phyloP scores from a whole-genome alignment of 2,329 filamentous ascomycete species.

The Pseudogymnoascus sp. region DNA sequence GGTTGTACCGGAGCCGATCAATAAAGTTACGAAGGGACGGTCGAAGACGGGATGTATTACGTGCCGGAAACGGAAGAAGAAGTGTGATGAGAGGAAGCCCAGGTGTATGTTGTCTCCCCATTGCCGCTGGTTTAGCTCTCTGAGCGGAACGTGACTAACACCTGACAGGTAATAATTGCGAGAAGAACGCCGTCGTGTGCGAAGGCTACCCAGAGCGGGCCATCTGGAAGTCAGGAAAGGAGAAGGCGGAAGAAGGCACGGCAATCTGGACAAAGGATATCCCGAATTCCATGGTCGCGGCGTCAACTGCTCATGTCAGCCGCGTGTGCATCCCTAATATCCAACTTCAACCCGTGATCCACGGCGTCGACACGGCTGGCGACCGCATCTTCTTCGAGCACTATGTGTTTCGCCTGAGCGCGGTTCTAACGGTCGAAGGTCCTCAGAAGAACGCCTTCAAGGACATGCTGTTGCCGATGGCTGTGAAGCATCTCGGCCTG shows the following conservation, averaged over 20 bases:
- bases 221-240: conserved; percentile 78
- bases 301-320: conserved; percentile 39
- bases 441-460: conserved; percentile 75
- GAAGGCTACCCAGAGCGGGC: conserved; percentile 84
- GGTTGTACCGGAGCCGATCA: conserved; percentile 44
- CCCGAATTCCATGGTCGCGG: conserved; percentile 22
- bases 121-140: neutral
- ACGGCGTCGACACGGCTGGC: conserved; percentile 70
- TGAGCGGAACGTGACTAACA: neutral
- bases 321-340: conserved; percentile 44
- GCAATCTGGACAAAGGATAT: conserved; percentile 16
- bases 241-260: conserved; percentile 59
- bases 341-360: conserved; percentile 59
- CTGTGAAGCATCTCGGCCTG: conserved; percentile 67
- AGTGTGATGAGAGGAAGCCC: conserved; percentile 62
- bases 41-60: conserved; percentile 63
- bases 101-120: conserved; percentile 45
- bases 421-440: conserved; percentile 72
- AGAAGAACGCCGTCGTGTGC: conserved; percentile 87
- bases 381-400: conserved; percentile 77
- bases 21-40: conserved; percentile 69
- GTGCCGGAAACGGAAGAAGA: conserved; percentile 62
- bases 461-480: conserved; percentile 74
- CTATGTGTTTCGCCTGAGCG: conserved; percentile 71
- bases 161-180: conserved; percentile 66